Base-by-base conservation (phyloP, 495 filamentous ascomycete species). In the Paragyromitra xinjiangensis region DNA sequence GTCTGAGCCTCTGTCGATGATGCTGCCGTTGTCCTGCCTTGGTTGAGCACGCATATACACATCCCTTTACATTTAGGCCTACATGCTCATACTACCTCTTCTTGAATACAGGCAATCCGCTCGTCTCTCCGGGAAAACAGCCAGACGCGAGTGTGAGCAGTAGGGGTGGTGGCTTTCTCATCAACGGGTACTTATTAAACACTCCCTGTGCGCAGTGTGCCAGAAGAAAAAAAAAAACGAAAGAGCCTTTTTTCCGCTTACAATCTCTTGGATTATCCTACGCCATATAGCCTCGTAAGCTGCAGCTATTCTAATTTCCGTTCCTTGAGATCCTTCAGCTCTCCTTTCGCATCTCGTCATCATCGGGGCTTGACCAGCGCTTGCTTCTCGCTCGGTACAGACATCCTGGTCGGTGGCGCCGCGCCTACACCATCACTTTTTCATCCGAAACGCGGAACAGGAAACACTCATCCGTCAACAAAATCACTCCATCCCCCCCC, bases 1-100 rank as follows among this genome's bases (percentile, higher is more conserved):
- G 68, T 78, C 68, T 79, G 75, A 78, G 77, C 61, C 77, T 78
- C 77, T 67, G 66, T 78, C 66, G 69, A 77, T 77, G 74, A 77
- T 77, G 74, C 74, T 73, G 61, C 69, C 61, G 69, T 73, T 63
- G 70, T 73, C 69, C 74, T 77, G 69, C 74, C 74, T 77, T 77
- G 74, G 74, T 77, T 77, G 61, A 77, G 74, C 74, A 77, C 74
- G 74, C 68, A 77, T 73, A 76, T 71, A 73, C 59, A 76, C 74
- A 64, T 77, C 74, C 74, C 69, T 77, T 77, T 73, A 73, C 74
- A 77, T 73, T 77, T 62, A 73, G 69, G 40, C 69, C 74, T 77
- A 77, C 74, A 77, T 73, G 74, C 74, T 73, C 74, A 77, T 77
- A 77, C 73, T 77, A 73, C 70, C 70, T 77, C 73, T 65, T 72